Evolutionary conservation across 2,329 filamentous ascomycete genomes (phyloP).

Genomic region (Diplodia seriata): DNA sequence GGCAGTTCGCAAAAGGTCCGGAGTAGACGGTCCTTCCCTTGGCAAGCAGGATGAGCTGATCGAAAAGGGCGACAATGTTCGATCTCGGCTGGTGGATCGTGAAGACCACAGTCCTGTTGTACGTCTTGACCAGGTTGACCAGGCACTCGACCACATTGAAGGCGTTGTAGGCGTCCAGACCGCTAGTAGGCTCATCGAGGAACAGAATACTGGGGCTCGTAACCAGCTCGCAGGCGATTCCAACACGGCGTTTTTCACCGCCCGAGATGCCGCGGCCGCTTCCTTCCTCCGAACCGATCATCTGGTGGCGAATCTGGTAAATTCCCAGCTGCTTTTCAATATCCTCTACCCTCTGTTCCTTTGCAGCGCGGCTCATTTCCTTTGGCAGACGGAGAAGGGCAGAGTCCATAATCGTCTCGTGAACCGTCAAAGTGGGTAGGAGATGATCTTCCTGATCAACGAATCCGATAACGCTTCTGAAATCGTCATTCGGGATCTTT

Average conservation of each 20-base stretch:
- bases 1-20: constrained; percentile 85
- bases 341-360: constrained; percentile 88
- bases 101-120: constrained; percentile 96
- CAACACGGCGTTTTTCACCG: constrained; percentile 93
- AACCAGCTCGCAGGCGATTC: constrained; percentile 96
- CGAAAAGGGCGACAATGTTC: constrained; percentile 97
- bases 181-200: constrained; percentile 95
- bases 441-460: constrained; percentile 99
- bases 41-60: constrained; percentile 88
- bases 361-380: constrained; percentile 86
- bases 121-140: constrained; percentile 91
- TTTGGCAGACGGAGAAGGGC: constrained; percentile 89
- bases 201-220: constrained; percentile 97
- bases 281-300: constrained; percentile 95
- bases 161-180: constrained; percentile 94
- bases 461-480: constrained; percentile 91
- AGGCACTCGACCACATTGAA: constrained; percentile 98
- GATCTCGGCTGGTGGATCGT: constrained; percentile 98
- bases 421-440: constrained; percentile 92
- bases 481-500: constrained; percentile 82
- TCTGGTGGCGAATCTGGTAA: constrained; percentile 88
- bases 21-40: constrained; percentile 92
- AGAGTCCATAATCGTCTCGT: constrained; percentile 96
- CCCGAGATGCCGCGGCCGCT: constrained; percentile 95
- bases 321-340: constrained; percentile 97